Evolutionary conservation across 306 rosid genomes (phyloP).

Genomic region (Casuarina glauca): DNA sequence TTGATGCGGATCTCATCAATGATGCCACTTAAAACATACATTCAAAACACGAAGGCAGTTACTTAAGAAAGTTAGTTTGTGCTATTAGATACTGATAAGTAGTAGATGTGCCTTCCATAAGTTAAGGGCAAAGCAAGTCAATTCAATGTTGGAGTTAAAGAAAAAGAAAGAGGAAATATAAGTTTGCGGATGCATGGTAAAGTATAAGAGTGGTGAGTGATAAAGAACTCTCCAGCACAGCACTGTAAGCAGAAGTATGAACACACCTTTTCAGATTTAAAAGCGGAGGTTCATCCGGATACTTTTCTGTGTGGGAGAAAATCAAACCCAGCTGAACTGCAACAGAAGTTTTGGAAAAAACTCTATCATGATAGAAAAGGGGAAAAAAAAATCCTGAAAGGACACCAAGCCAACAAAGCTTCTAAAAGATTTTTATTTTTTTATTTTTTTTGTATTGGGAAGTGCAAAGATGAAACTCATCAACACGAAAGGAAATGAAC

Average conservation of each 20-base stretch:
- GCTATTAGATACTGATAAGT: not conserved
- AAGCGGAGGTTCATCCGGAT: slow-evolving; percentile 99
- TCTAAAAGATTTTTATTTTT: slow-evolving; percentile 16
- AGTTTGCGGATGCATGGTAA: not conserved
- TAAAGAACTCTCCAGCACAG: not conserved
- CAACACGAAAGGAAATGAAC: slow-evolving; percentile 26
- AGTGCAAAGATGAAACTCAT: slow-evolving; percentile 16
- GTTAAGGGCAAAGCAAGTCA: not conserved
- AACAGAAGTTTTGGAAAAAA: slow-evolving; percentile 33
- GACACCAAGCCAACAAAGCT: slow-evolving; percentile 9
- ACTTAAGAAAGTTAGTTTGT: not conserved
- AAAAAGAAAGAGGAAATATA: not conserved
- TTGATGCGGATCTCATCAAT: too few species aligned
- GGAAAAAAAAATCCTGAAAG: slow-evolving; percentile 5
- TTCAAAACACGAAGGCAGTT: slow-evolving; percentile 3
- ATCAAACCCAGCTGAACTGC: slow-evolving; percentile 94
- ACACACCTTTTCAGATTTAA: slow-evolving; percentile 77
- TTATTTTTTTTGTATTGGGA: slow-evolving; percentile 3
- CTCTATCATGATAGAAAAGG: slow-evolving; percentile 21
- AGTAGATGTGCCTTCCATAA: not conserved
- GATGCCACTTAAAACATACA: not conserved
- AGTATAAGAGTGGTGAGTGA: slow-evolving; percentile 12
- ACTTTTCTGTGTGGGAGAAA: slow-evolving; percentile 84
- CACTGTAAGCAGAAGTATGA: not conserved
- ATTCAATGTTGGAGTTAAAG: not conserved